Evolutionary conservation across 1,284 basidiomycete genomes (phyloP), one percentile per base, ranked within the genome.

Genomic region (Fomitopsis schrenkii): DNA sequence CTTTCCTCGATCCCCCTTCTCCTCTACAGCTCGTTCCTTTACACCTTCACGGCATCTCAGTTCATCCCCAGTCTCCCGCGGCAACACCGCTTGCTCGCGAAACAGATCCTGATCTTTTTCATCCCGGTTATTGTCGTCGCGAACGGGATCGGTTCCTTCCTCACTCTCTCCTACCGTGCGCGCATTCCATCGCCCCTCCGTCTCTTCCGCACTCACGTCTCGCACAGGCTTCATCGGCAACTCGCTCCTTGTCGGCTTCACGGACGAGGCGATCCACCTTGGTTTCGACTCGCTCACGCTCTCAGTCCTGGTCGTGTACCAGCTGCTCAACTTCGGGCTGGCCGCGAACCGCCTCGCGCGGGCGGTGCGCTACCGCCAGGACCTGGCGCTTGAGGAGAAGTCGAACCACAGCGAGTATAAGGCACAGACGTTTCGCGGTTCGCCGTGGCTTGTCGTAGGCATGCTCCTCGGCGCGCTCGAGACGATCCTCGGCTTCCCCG

Each of bases 111-210:
- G 8, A 63, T 85, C 26, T 62, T 81, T 17, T 81, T 83, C 63
- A 82, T 89, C 57, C 84, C 87, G 9, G 67, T 79, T 36, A 79
- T 88, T 59, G 60, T 88, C 59, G 72, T 76, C 9, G 70, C 81
- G 63, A 87, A 87, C 68, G 84, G 84, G 63, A 71, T 88, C 26
- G 82, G 82, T 14, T 89, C 89, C 1, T 88, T 92, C 65, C 66
- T 87, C 38, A 85, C 86, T 57, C 78, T 85, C 35, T 75, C 77
- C 7, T 81, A 85, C 57, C 72, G 88, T 89, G 67, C 68, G 83
- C 77, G 17, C 55, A 40, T 22, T 3, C 6, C 26, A 50, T 41
- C 35, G 4, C 12, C 17, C 22, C 46, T 1, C 19, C n/a, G 22
- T 40, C 12, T 12, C n/a, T n/a, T 22, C 12, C 5, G 40, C n/a